phyloP scores from a whole-genome alignment of 768 basidiomycete species.

The Boletus barrowsii region DNA sequence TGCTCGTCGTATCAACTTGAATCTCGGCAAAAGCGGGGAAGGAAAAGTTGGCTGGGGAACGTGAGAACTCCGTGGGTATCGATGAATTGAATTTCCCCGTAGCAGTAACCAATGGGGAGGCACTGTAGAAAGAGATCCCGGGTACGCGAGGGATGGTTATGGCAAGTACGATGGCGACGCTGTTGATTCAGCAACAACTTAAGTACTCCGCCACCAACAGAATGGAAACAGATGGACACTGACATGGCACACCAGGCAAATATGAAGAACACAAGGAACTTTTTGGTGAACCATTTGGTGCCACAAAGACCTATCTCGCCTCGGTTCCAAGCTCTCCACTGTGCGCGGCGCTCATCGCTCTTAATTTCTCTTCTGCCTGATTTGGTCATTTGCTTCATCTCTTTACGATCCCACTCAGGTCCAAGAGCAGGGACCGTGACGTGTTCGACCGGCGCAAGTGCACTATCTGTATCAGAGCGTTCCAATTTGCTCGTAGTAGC shows the following conservation, averaged over 20 bases:
- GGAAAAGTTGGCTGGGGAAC: conserved; percentile 83
- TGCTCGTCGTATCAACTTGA: conserved; percentile 70
- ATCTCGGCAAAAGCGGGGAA: conserved; percentile 78
- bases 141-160: conserved; percentile 87
- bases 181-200: conserved; percentile 21
- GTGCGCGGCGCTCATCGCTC: conserved; percentile 47
- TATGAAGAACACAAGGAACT: conserved; percentile 63
- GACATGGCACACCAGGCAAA: conserved; percentile 59
- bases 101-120: conserved; percentile 56
- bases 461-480: conserved; percentile 30
- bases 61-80: conserved; percentile 63
- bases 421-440: conserved; percentile 92
- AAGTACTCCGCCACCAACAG: not conserved
- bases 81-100: conserved; percentile 55
- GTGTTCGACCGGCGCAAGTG: conserved; percentile 66
- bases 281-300: conserved; percentile 66
- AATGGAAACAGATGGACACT: conserved; percentile 24
- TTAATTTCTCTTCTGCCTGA: conserved; percentile 63
- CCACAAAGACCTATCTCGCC: conserved; percentile 81
- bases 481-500: conserved; percentile 35
- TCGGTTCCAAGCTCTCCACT: conserved; percentile 75
- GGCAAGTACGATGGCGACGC: conserved; percentile 67
- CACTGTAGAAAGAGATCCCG: conserved; percentile 56
- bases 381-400: conserved; percentile 76
- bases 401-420: conserved; percentile 81